Conservation (phyloP, 352 stramenopile genomes). For the Pythium sukuiense region DNA sequence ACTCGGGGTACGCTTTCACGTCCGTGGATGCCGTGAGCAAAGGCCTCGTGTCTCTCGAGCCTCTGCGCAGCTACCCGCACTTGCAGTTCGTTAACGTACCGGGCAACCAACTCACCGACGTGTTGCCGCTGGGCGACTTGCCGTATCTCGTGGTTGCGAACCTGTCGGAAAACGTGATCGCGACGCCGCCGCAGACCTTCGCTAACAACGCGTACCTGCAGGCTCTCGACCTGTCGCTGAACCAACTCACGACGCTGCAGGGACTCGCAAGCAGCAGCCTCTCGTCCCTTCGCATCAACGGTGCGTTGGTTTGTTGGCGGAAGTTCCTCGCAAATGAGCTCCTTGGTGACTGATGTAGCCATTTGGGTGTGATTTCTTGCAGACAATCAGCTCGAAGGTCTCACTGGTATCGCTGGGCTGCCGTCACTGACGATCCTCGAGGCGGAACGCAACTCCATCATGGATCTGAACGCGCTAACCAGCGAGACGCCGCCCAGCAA, state of each 20-base stretch:
- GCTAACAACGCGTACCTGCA: constrained; percentile 57
- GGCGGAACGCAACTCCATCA: constrained; percentile 51
- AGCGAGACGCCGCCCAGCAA: constrained; percentile 36
- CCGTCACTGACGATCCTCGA: constrained; percentile 57
- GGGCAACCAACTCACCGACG: constrained; percentile 65
- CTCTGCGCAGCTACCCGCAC: constrained; percentile 61
- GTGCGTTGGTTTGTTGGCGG: constrained; percentile 22
- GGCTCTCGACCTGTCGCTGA: constrained; percentile 65
- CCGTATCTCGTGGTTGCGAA: constrained; percentile 61
- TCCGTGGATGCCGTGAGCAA: constrained; percentile 66
- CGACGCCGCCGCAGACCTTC: constrained; percentile 32
- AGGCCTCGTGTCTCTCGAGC: constrained; percentile 48
- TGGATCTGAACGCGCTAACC: constrained; percentile 40
- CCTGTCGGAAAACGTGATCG: constrained; percentile 57
- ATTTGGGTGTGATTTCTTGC: not conserved
- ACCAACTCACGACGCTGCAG: constrained; percentile 61
- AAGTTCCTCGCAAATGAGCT: too few relatives aligned
- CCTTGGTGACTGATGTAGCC: not conserved
- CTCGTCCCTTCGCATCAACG: constrained; percentile 60
- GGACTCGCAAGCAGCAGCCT: constrained; percentile 51
- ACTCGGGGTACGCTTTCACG: constrained; percentile 79
- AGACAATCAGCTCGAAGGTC: constrained; percentile 50
- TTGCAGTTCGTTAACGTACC: constrained; percentile 73
- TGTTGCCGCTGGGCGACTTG: constrained; percentile 46
- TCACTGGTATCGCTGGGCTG: constrained; percentile 47